These are phyloP conservation scores for Pleurostoma richardsiae DNA, from an alignment of 2,329 filamentous ascomycete species.

Conservation along the genomic window DNA sequence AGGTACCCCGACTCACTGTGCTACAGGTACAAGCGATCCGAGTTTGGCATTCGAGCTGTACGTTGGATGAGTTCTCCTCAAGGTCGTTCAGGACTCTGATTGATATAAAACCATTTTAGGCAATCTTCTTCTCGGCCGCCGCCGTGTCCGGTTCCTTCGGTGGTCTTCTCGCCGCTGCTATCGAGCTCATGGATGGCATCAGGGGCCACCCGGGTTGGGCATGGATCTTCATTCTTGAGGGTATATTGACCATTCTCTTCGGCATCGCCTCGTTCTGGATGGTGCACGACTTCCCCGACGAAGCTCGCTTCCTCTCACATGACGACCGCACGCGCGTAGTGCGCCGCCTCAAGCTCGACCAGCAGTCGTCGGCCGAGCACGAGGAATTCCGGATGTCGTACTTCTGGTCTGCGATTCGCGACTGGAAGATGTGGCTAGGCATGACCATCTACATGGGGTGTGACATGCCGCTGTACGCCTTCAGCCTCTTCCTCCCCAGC, in stretches of 20 bases:
- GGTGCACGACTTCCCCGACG: slow-evolving; percentile 74
- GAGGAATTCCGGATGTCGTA: slow-evolving; percentile 69
- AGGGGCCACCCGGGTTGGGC: slow-evolving; percentile 49
- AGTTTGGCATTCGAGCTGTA: slow-evolving; percentile 63
- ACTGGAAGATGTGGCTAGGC: slow-evolving; percentile 67
- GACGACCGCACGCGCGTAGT: slow-evolving; percentile 65
- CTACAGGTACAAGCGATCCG: slow-evolving; percentile 57
- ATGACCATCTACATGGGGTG: slow-evolving; percentile 44
- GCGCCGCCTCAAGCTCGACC: slow-evolving; percentile 60
- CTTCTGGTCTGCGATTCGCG: slow-evolving; percentile 63
- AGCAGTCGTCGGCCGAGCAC: slow-evolving; percentile 62
- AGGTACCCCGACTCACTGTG: too few species aligned
- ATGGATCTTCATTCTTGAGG: slow-evolving; percentile 64
- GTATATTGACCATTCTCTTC: slow-evolving; percentile 60
- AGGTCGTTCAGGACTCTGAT: too few species aligned
- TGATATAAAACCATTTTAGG: slow-evolving; percentile 19
- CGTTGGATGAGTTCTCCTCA: slow-evolving; percentile 3
- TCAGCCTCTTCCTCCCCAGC: slow-evolving; percentile 52
- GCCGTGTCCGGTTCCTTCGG: slow-evolving; percentile 71
- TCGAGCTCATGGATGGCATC: slow-evolving; percentile 59
- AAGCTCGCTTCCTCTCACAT: slow-evolving; percentile 62
- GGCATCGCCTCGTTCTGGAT: slow-evolving; percentile 64
- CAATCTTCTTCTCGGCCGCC: slow-evolving; percentile 76
- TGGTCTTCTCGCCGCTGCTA: slow-evolving; percentile 64
- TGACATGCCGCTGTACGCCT: slow-evolving; percentile 43